Percentiles rank a stretch among this genome's conserved stretches.
These are phyloP conservation scores for Malus asiatica DNA, from an alignment of 306 rosid species.

Conservation along the genomic window DNA sequence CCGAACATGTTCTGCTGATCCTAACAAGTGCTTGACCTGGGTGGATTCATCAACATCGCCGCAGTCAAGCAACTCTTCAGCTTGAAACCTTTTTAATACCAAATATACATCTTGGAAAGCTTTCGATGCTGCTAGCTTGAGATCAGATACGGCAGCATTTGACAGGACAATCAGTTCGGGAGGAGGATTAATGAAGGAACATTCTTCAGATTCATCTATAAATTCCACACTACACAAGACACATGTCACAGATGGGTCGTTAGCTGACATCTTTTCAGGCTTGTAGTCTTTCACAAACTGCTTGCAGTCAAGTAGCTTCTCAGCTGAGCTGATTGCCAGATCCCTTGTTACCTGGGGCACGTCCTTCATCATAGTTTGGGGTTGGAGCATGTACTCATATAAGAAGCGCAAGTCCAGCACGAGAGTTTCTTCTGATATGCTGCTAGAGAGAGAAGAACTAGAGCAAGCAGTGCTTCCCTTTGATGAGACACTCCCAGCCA, in stretches of 20 bases:
- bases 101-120: constrained; percentile 83
- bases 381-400: constrained; percentile 72
- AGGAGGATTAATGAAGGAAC: constrained; percentile 36
- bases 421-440: constrained; percentile 58
- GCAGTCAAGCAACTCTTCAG: constrained; percentile 56
- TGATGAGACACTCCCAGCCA: constrained; percentile 33
- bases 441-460: constrained; percentile 31
- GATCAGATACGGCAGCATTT: constrained; percentile 56
- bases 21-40: constrained; percentile 52
- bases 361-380: constrained; percentile 48
- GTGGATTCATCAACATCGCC: constrained; percentile 66
- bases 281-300: constrained; percentile 76
- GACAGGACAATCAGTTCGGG: constrained; percentile 60
- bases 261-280: constrained; percentile 29
- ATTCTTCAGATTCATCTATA: constrained; percentile 49
- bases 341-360: constrained; percentile 47
- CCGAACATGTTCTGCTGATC: constrained; percentile 38
- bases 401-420: constrained; percentile 62
- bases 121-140: constrained; percentile 63
- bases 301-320: constrained; percentile 91
- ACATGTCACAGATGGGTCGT: constrained; percentile 24
- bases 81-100: constrained; percentile 61
- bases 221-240: constrained; percentile 62
- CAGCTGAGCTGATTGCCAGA: constrained; percentile 52
- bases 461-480: constrained; percentile 24